Evolutionary conservation across 352 stramenopile genomes (phyloP).

Genomic region (Phytopythium delawarense): DNA sequence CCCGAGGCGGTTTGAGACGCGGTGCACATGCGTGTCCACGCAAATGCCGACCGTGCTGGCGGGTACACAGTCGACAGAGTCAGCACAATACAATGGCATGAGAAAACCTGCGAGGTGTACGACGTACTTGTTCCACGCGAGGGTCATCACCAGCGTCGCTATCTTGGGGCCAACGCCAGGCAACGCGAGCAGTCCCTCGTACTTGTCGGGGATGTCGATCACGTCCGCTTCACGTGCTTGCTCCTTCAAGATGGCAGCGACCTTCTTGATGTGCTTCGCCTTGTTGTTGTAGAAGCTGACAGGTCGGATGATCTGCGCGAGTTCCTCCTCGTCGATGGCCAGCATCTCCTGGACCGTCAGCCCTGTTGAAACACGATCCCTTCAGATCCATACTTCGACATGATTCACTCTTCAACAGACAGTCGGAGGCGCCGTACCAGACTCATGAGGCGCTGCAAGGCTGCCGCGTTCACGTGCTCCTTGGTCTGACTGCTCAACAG

Average conservation of each 20-base stretch:
- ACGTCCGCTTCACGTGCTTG: slow-evolving; percentile 18
- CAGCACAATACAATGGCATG: too few species aligned
- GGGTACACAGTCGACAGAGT: too few species aligned
- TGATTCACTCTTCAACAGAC: background rate
- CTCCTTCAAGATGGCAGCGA: slow-evolving; percentile 43
- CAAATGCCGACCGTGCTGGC: slow-evolving; percentile 88
- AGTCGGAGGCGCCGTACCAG: slow-evolving; percentile 23
- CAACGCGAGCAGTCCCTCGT: slow-evolving; percentile 87
- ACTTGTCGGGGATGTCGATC: slow-evolving; percentile 90
- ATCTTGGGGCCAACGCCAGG: slow-evolving; percentile 97
- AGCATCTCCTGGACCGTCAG: slow-evolving; percentile 88
- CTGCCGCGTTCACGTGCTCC: slow-evolving; percentile 86
- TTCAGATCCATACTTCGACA: background rate
- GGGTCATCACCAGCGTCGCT: slow-evolving; percentile 93
- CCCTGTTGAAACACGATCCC: slow-evolving; percentile 21
- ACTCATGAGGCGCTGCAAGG: slow-evolving; percentile 58
- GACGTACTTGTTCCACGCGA: slow-evolving; percentile 85
- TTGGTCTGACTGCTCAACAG: slow-evolving; percentile 98
- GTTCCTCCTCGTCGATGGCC: slow-evolving; percentile 67
- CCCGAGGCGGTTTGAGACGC: slow-evolving; percentile 93
- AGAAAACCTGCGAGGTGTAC: too few species aligned
- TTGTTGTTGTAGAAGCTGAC: slow-evolving; percentile 98
- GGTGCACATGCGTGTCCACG: slow-evolving; percentile 97
- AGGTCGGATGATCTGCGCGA: slow-evolving; percentile 87
- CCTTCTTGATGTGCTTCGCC: slow-evolving; percentile 93